phyloP scores from a whole-genome alignment of 306 rosid species.

The Calophaca sinica region DNA sequence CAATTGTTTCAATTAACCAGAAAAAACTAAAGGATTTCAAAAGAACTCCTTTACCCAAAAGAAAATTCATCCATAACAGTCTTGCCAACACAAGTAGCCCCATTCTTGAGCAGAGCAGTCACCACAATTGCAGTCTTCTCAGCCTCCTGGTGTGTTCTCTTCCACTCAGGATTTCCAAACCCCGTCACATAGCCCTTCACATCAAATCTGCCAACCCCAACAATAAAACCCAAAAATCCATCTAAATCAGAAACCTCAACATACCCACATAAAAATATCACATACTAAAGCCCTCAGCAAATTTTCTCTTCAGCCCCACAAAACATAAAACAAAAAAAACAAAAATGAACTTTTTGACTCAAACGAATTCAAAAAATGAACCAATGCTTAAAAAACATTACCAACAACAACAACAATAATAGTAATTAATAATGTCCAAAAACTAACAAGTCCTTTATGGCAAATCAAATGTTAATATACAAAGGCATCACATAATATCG shows the following conservation, averaged over 20 bases:
- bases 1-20: conserved; percentile 9
- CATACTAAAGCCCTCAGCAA: conserved; percentile 12
- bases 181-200: conserved; percentile 76
- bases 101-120: conserved; percentile 67
- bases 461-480: conserved; percentile 50
- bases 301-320: neutral
- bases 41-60: conserved; percentile 63
- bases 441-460: conserved; percentile 55
- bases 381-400: conserved; percentile 11
- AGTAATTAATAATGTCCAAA: neutral
- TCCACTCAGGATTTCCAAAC: conserved; percentile 81
- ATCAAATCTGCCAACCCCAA: conserved; percentile 60
- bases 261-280: conserved; percentile 25
- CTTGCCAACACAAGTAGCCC: conserved; percentile 81
- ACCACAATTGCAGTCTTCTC: conserved; percentile 69
- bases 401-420: neutral
- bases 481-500: neutral
- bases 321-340: neutral
- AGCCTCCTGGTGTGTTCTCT: conserved; percentile 62
- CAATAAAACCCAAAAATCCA: conserved; percentile 21
- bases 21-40: neutral
- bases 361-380: neutral
- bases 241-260: conserved; percentile 15
- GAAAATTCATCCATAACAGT: conserved; percentile 83
- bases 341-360: neutral